These are phyloP conservation scores for Phellopilus nigrolimitatus DNA, from an alignment of 1,284 basidiomycete genomes.

Conservation along the genomic window DNA sequence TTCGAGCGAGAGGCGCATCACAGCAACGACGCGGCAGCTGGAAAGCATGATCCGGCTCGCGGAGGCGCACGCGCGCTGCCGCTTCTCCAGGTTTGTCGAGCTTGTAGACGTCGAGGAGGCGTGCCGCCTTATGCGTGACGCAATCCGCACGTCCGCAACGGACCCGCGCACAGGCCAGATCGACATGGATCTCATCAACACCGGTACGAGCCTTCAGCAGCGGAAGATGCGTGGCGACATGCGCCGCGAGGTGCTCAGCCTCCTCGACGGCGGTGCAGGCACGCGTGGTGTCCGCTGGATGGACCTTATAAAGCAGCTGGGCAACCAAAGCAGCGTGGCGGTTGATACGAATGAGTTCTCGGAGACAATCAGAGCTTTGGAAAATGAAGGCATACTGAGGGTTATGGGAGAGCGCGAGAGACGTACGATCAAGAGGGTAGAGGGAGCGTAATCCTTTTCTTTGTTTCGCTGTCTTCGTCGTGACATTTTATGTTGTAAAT, in stretches of 20 bases:
- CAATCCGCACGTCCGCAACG: conserved; percentile 90
- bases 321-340: conserved; percentile 75
- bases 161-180: conserved; percentile 95
- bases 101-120: conserved; percentile 89
- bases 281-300: conserved; percentile 72
- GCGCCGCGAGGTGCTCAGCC: conserved; percentile 66
- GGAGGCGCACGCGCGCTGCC: conserved; percentile 96
- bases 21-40: conserved; percentile 95
- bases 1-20: conserved; percentile 88
- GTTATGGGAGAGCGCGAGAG: conserved; percentile 83
- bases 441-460: conserved; percentile 27
- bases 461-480: neutral
- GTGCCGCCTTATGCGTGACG: conserved; percentile 89
- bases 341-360: conserved; percentile 76
- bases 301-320: conserved; percentile 70
- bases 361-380: conserved; percentile 74
- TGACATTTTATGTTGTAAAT: conserved; percentile 1
- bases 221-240: conserved; percentile 81
- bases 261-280: conserved; percentile 59
- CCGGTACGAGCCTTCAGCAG: conserved; percentile 84
- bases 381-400: conserved; percentile 80
- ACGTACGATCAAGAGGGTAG: conserved; percentile 64
- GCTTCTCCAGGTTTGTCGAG: conserved; percentile 82
- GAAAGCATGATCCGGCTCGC: conserved; percentile 98
- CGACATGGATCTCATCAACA: conserved; percentile 94